A percentile compares a stretch with the other conserved stretches of the same genome.
These are phyloP conservation scores for Candida tammaniensis DNA, from an alignment of 805 yeast genomes.

Conservation along the genomic window DNA sequence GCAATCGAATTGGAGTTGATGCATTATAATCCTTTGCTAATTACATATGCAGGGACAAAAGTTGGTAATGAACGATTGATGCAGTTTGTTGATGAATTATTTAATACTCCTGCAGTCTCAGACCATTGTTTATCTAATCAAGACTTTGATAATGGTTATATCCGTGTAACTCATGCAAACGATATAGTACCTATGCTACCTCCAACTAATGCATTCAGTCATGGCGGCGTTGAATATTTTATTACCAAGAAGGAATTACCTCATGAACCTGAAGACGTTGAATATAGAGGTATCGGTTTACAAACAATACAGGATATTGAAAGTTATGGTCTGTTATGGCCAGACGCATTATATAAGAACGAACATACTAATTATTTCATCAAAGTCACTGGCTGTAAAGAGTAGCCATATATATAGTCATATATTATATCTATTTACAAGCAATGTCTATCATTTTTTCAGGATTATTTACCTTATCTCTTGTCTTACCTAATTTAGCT, in stretches of 20 bases:
- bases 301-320: constrained; percentile 1
- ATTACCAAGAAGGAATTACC: constrained; percentile 42
- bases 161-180: constrained; percentile 54
- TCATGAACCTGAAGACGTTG: constrained; percentile 22
- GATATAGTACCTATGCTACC: constrained; percentile 64
- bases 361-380: constrained; percentile 33
- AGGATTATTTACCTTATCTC: constrained; percentile 53
- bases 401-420: no score
- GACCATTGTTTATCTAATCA: constrained; percentile 18
- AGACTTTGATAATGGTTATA: constrained; percentile 37
- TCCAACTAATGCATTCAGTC: constrained; percentile 42
- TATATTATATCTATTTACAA: constrained; percentile 15
- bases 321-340: constrained; percentile 16
- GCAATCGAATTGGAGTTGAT: constrained; percentile 58
- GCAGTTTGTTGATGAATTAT: constrained; percentile 50
- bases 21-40: constrained; percentile 53
- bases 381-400: constrained; percentile 29
- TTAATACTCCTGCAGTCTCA: constrained; percentile 33
- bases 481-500: constrained; percentile 42
- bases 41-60: constrained; percentile 64
- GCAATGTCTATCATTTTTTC: constrained; percentile 48
- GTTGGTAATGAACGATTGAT: constrained; percentile 55
- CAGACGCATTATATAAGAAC: constrained; percentile 21
- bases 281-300: constrained; percentile 10
- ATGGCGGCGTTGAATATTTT: constrained; percentile 51